phyloP scores from a whole-genome alignment of 2,329 filamentous ascomycete genomes.

The Monilinia fructigena region DNA sequence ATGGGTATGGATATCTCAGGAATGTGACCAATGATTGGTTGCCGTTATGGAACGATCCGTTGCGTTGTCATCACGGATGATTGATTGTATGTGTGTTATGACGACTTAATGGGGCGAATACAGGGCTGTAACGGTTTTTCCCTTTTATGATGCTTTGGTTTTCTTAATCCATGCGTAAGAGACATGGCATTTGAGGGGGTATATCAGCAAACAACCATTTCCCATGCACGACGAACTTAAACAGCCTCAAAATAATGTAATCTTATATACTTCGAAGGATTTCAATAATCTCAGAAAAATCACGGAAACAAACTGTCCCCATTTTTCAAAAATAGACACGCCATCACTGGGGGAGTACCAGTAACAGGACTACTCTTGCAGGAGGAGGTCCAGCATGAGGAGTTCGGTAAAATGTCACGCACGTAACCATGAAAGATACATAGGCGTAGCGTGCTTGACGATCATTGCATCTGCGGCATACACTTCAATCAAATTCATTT shows the following conservation, averaged over 20 bases:
- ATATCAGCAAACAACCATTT: not conserved
- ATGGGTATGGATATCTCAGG: slow-evolving; percentile 6
- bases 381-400: slow-evolving; percentile 20
- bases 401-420: slow-evolving; percentile 22
- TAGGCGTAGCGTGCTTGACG: slow-evolving; percentile 19
- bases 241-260: not conserved
- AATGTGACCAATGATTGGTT: slow-evolving; percentile 16
- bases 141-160: not conserved
- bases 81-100: not conserved
- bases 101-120: slow-evolving; percentile 5
- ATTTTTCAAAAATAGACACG: slow-evolving; percentile 7
- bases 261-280: not conserved
- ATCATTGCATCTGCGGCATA: slow-evolving; percentile 20
- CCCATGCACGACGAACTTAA: not conserved
- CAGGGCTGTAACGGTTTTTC: slow-evolving; percentile 22
- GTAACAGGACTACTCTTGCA: slow-evolving; percentile 12
- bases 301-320: slow-evolving; percentile 23
- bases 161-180: not conserved
- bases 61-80: slow-evolving; percentile 20
- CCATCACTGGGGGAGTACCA: slow-evolving; percentile 7
- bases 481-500: not conserved
- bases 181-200: no score
- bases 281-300: slow-evolving; percentile 3
- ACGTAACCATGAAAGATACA: not conserved
- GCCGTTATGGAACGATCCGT: slow-evolving; percentile 22